Evolutionary conservation across 2,329 filamentous ascomycete genomes (phyloP), one percentile per base, ranked within the genome.

Genomic region (Venturia aucupariae): DNA sequence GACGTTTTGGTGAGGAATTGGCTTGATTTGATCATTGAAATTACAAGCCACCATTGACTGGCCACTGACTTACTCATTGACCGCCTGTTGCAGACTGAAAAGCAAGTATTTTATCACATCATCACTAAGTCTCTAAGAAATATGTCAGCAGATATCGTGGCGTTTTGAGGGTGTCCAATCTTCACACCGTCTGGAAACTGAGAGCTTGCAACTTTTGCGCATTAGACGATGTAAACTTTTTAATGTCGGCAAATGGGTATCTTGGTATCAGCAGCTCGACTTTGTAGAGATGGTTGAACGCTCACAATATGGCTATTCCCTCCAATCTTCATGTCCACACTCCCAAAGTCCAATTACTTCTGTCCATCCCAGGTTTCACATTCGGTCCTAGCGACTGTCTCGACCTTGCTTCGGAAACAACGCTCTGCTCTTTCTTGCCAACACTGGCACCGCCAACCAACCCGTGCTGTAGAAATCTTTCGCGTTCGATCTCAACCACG

Each of bases 401-500:
- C 48, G 35, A 35, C 32, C 46, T 57, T 27, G 48, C 24, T n/a
- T 57, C 51, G 2, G 62, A 32, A 41, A 46, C 62, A 22, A 63
- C 35, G 30, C 62, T 63, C 10, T 62, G 39, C 38, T 51, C 35
- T 30, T 55, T 63, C 22, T 39, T 55, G 4, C 30, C 62, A 24
- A 13, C 27, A 24, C 30, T 62, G 19, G 62, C 62, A 22, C 62
- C 62, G 13, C 62, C 62, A 17, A 63, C 62, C 4, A 63, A 51
- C 10, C 62, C 62, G 17, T 63, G 51, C 11, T 51, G 42, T 22
- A 86, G 72, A 81, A 90, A 93, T 41, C 84, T 78, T 7, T 93
- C 90, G 32, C 86, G 80, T 67, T 92, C 89, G 24, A 92, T 78
- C 38, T 86, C 83, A 2, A 87, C 86, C 62, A 90, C 81, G 1